Base-by-base conservation (phyloP, 2,329 filamentous ascomycete genomes). In the Fusarium agapanthi region DNA sequence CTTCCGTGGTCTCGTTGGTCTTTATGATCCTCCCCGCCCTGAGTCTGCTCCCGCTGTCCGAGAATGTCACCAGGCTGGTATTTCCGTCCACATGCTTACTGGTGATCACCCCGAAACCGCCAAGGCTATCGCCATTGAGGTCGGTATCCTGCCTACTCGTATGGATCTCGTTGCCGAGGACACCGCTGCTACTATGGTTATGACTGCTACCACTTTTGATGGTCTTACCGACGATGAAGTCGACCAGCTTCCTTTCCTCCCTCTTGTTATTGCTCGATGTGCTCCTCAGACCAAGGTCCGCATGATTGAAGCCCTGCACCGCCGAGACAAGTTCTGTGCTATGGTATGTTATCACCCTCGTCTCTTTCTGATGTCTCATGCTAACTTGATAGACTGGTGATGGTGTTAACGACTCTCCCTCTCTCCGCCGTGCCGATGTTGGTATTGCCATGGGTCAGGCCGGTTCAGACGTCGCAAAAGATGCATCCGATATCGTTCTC, bases 361-460 rank as follows among this genome's bases (percentile, higher is more conserved):
- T 11, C 7, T 16, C 5, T 16, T 10, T 15, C 7, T 7, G 4
- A 48, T 22, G 11, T n/a, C 28, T 16, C 32, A 22, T 55, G 43
- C 72, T 77, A 54, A 76, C 62, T 64, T 14, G 1, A 58, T 10
- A 78, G 81, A 93, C 91, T 57, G 92, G 92, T 65, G 91, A 93
- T 75, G 92, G 92, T 67, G 91, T 93, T 50, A 93, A 93, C 76
- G 92, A 94, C 76, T 91, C 90, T 6, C 92, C 92, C 4, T 91
- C 91, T 7, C 86, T 93, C 26, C 90, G 91, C 77, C 86, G 88
- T 58, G 89, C 92, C 5, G 91, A 93, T 78, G 90, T 93, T 8
- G 92, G 91, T 65, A 93, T 93, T 75, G 89, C 89, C 37, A 92
- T 92, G 89, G 89, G 89, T 20, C 82, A 85, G 69, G 82, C 87